Evolutionary conservation across 345 rosid genomes (phyloP).

Genomic region (Dimocarpus longan): DNA sequence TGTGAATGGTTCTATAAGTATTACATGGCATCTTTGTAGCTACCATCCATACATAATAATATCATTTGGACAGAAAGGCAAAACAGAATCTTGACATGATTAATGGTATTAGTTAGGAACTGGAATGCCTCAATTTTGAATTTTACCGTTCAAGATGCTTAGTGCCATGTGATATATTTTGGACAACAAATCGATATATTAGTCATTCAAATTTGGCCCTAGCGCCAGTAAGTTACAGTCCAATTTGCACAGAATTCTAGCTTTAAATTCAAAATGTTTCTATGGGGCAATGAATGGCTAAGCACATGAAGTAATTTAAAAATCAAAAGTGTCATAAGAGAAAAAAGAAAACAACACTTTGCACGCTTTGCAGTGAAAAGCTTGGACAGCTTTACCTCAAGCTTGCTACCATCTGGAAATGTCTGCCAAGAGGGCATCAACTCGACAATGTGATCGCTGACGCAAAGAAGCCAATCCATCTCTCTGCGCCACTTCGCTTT

Average conservation of each 20-base stretch:
- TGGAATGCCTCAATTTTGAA: background rate
- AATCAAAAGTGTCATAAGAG: background rate
- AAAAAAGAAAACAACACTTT: background rate
- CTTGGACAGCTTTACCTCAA: constrained; percentile 61
- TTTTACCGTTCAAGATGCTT: background rate
- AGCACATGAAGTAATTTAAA: background rate
- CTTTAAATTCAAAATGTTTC: background rate
- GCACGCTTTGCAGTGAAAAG: background rate
- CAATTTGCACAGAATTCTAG: background rate
- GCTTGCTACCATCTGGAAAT: constrained; percentile 92
- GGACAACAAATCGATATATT: background rate
- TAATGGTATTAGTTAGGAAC: background rate
- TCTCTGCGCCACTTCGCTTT: constrained; percentile 97
- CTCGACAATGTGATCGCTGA: constrained; percentile 95
- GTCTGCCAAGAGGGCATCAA: constrained; percentile 94
- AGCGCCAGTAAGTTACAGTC: background rate
- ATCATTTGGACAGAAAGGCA: background rate
- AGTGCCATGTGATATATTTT: background rate
- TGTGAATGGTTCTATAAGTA: constrained; percentile 3
- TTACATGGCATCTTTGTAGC: constrained; percentile 10
- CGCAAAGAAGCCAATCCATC: constrained; percentile 94
- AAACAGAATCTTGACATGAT: background rate
- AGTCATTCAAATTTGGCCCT: background rate
- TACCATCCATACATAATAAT: background rate
- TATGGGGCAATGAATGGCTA: background rate